Conservation (phyloP, 768 basidiomycete species). For the Pleurotus djamor region DNA sequence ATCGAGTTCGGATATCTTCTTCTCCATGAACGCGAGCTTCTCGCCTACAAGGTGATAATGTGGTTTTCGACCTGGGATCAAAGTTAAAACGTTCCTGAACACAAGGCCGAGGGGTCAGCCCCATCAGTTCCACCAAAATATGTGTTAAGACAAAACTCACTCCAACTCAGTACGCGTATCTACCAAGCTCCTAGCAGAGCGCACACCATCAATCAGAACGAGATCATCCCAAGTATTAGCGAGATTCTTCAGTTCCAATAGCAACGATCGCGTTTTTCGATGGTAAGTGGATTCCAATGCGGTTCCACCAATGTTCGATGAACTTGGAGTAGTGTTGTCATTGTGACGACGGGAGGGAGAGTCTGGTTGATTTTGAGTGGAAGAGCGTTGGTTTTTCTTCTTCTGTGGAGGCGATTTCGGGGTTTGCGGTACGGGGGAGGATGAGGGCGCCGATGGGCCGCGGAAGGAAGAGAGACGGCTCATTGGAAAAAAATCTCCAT, state of each 20-base stretch:
- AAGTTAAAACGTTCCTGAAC: conserved; percentile 60
- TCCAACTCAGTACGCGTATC: conserved; percentile 84
- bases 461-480: conserved; percentile 74
- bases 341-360: conserved; percentile 42
- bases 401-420: conserved; percentile 11
- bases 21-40: conserved; percentile 68
- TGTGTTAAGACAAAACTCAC: conserved; percentile 42
- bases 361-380: conserved; percentile 14
- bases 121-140: neutral
- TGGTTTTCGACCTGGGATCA: conserved; percentile 56
- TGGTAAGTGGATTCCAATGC: conserved; percentile 82
- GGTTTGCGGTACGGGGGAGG: conserved; percentile 56
- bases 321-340: conserved; percentile 12
- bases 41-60: conserved; percentile 58
- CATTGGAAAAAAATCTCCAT: conserved; percentile 9
- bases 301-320: too few species aligned
- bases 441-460: conserved; percentile 73
- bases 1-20: conserved; percentile 57
- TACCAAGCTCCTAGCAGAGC: conserved; percentile 66
- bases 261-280: conserved; percentile 64
- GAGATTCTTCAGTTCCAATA: conserved; percentile 65
- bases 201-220: conserved; percentile 76
- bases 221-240: conserved; percentile 83
- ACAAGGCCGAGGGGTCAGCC: neutral
- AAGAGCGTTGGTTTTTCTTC: neutral